phyloP scores from a whole-genome alignment of 2,329 filamentous ascomycete species.

The Tolypocladium tropicale region DNA sequence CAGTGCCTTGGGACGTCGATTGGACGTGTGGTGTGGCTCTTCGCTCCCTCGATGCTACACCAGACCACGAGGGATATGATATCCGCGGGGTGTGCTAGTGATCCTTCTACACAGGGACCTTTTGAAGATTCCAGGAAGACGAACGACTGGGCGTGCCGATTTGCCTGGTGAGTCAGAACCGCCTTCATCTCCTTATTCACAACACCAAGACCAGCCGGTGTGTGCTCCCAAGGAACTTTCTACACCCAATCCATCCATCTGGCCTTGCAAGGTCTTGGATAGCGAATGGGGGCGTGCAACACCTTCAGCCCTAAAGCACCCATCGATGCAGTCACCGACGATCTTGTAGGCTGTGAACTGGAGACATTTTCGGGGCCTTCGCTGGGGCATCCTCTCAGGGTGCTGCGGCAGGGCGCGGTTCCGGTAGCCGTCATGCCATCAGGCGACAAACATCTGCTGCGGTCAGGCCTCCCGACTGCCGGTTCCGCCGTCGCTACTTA shows the following conservation, averaged over 20 bases:
- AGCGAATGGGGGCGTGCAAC: not conserved
- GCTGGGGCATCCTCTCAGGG: not conserved
- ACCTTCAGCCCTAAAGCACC: not conserved
- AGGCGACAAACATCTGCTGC: not conserved
- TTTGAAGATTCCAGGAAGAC: not conserved
- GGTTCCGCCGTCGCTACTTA: not conserved
- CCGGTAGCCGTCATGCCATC: not conserved
- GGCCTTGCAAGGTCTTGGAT: not conserved
- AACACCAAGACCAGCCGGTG: not conserved
- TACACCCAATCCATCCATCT: not conserved
- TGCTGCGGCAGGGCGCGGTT: not conserved
- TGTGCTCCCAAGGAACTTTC: not conserved
- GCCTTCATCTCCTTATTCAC: not conserved
- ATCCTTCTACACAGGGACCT: not conserved
- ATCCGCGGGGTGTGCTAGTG: not conserved
- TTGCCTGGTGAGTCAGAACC: not conserved
- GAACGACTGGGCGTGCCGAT: not conserved
- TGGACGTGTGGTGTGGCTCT: not conserved
- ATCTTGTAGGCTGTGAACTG: not conserved
- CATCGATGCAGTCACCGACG: too few species aligned
- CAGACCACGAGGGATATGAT: not conserved
- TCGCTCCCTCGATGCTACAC: not conserved
- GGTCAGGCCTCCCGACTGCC: not conserved
- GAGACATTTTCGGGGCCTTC: not conserved
- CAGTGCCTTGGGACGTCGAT: not conserved